phyloP scores from a whole-genome alignment of 1,284 basidiomycete genomes.

The Cutaneotrichosporon sp. region DNA sequence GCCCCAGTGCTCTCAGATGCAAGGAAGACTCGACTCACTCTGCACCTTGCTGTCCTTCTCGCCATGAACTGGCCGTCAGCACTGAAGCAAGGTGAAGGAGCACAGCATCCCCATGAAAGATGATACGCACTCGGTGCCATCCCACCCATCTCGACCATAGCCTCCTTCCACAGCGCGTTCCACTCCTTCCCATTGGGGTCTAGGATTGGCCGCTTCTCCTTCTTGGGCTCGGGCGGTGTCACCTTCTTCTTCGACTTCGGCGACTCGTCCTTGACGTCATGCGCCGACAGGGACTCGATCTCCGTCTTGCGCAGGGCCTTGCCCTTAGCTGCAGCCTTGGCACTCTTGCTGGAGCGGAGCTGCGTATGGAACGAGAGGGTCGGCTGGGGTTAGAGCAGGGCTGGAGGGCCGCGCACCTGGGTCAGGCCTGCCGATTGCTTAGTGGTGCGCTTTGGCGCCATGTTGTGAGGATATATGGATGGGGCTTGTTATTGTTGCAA shows the following conservation, averaged over 20 bases:
- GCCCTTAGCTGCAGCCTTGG: conserved; percentile 19
- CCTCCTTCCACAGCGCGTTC: conserved; percentile 56
- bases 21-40: conserved; percentile 32
- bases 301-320: conserved; percentile 9
- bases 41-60: conserved; percentile 47
- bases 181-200: conserved; percentile 60
- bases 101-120: neutral
- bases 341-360: conserved; percentile 16
- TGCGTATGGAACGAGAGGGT: conserved; percentile 33
- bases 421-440: conserved; percentile 28
- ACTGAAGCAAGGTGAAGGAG: neutral
- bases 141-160: conserved; percentile 61
- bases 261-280: conserved; percentile 9
- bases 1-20: too few species aligned
- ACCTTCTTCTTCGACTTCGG: conserved; percentile 11
- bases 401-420: conserved; percentile 22
- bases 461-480: neutral
- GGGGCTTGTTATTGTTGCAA: neutral
- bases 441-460: conserved; percentile 27
- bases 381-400: conserved; percentile 22
- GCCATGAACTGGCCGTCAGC: conserved; percentile 21
- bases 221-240: conserved; percentile 12
- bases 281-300: conserved; percentile 8
- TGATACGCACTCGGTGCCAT: conserved; percentile 31
- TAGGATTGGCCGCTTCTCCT: conserved; percentile 32